Evolutionary conservation across 2,329 filamentous ascomycete species (phyloP), one percentile per base, ranked within the genome.

Genomic region (Raffaelea arxii): DNA sequence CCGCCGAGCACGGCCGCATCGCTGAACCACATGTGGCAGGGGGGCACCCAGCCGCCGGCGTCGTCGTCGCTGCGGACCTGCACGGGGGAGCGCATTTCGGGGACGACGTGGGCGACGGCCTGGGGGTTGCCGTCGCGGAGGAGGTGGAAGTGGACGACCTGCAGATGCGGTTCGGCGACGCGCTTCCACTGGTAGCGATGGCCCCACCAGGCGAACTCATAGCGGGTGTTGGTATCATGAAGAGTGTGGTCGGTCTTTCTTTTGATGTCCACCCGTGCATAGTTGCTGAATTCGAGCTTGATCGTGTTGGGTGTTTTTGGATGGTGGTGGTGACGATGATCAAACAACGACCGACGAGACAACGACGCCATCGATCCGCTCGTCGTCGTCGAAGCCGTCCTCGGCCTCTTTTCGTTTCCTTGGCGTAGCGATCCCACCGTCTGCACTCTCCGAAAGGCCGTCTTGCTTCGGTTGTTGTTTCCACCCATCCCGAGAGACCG

Each of bases 261-360:
- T 54, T 77, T 80, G 43, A 98, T 68, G 53, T 95, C 86, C 36
- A 97, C 80, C 56, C 92, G 88, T 2, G 91, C 91, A 62, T 98
- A 98, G 68, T 97, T 98, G 54, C 88, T 94, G 62, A 96, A 98
- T 62, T 97, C 91, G 27, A 98, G 76, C 65, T 89, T 86, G 62
- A 91, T 85, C 30, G 77, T 83, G 62, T 94, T 88, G 32, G 37
- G 37, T 22, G 11, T 23, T 30, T 32, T 9, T 16, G 9, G 27
- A 9, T 32, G 27, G 9, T 32, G 27, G 18, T 39, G 37, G 6
- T 4, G 14, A 10, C 19, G 5, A 5, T 39, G 11, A 32, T 40
- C 22, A 42, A 58, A 62, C 0, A 59, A 56, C 16, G 44, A 9
- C 39, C 27, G 4, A 4, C 16, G 11, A 27, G 62, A 63, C 51